Base-by-base conservation (phyloP, 768 basidiomycete species). In the Suillus alpinus region DNA sequence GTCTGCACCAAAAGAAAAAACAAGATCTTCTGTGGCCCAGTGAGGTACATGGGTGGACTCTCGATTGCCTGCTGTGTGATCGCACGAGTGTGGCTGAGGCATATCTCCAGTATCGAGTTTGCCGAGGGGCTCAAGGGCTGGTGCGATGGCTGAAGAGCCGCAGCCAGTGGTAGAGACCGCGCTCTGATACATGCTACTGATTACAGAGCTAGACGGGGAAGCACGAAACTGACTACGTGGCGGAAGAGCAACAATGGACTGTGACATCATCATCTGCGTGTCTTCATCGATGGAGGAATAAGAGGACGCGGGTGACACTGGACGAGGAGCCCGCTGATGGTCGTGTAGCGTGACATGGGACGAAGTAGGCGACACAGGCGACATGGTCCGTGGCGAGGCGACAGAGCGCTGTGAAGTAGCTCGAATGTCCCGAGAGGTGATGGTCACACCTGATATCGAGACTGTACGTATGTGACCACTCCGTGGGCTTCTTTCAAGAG, bases 141-240 rank as follows among this genome's bases (percentile, higher is more conserved):
- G 18, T 44, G 7, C 51, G 60, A 59, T 44, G 13, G 14, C 51
- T 59, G 20, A 9, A 57, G 47, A 37, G 23, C 57, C 60, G 31
- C 39, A 29, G 34, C 66, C 50, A 51, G 52, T 39, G 18, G 67
- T 63, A 10, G 88, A 88, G 23, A 89, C 65, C 4, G 88, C 88
- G 65, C 91, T 94, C 65, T 89, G 83, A 69, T 93, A 94, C 80
- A 94, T 84, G 73, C 87, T 92, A 65, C 84, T 84, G 6, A 80
- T 72, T 52, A 81, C 73, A 20, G 87, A 86, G 41, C 71, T 74
- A 52, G 76, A 65, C 18, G 81, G 77, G n/a, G 79, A 84, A 7
- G 66, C 65, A 9, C 81, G 66, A 32, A 32, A 1, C 58, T 58
- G 59, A 9, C 58, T 49, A 46, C 77, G 70, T 13, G 79, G 82